A percentile compares a stretch with the other conserved stretches of the same genome.
Evolutionary conservation across 1,139 yeast genomes (phyloP).

Genomic region (Taphrina betulina): DNA sequence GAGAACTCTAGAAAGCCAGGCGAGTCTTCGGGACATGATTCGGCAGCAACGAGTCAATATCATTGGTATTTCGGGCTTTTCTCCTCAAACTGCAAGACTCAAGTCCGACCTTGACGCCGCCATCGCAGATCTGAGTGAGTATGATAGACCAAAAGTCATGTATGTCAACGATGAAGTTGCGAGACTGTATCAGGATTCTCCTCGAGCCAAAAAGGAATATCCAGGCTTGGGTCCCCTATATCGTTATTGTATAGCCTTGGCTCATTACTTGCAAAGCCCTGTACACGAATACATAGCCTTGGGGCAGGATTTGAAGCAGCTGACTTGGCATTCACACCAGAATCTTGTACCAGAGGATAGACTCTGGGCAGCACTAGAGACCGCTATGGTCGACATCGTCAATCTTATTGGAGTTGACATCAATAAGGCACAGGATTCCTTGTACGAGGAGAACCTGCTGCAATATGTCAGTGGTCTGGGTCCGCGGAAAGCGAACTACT

Average conservation of each 20-base stretch:
- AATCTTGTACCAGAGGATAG: slow-evolving; percentile 63
- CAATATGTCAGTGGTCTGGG: slow-evolving; percentile 90
- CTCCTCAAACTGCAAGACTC: slow-evolving; percentile 66
- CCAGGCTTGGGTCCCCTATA: slow-evolving; percentile 82
- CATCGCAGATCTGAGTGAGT: slow-evolving; percentile 44
- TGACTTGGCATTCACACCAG: slow-evolving; percentile 76
- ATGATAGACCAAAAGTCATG: slow-evolving; percentile 39
- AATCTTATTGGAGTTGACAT: slow-evolving; percentile 91
- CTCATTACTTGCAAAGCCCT: slow-evolving; percentile 88
- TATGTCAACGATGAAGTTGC: slow-evolving; percentile 97
- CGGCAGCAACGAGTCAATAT: slow-evolving; percentile 72
- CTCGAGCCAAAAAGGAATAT: slow-evolving; percentile 71
- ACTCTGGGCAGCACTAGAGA: slow-evolving; percentile 66
- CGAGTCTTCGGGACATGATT: slow-evolving; percentile 58
- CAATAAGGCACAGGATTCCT: slow-evolving; percentile 79
- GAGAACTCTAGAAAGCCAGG: slow-evolving; percentile 57
- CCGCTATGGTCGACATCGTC: slow-evolving; percentile 84
- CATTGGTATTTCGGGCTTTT: slow-evolving; percentile 83
- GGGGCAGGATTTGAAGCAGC: slow-evolving; percentile 60
- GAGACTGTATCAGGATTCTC: slow-evolving; percentile 76
- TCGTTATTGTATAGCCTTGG: slow-evolving; percentile 85
- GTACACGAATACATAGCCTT: slow-evolving; percentile 80
- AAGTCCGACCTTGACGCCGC: slow-evolving; percentile 55
- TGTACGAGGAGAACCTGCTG: slow-evolving; percentile 66
- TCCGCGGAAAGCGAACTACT: slow-evolving; percentile 88